A percentile compares a stretch with the other conserved stretches of the same genome.
phyloP scores from a whole-genome alignment of 2,329 filamentous ascomycete species.

The Fusarium protoensiforme region DNA sequence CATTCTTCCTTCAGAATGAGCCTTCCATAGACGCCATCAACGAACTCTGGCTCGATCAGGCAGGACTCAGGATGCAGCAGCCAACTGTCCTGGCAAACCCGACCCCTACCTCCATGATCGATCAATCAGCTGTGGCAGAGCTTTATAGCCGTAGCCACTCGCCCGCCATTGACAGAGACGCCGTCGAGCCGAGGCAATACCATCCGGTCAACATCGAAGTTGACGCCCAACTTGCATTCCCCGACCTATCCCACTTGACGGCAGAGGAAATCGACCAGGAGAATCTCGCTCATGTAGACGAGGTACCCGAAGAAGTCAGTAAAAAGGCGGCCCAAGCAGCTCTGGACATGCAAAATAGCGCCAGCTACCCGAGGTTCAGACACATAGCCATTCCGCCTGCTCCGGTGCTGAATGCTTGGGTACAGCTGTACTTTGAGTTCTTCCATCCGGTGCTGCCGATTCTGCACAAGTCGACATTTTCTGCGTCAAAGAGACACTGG shows the following conservation, averaged over 20 bases:
- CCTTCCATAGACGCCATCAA: neutral
- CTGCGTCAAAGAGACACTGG: conserved; percentile 2
- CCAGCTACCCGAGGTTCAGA: conserved; percentile 1
- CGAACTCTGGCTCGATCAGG: conserved; percentile 1
- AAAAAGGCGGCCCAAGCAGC: neutral
- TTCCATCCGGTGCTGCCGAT: conserved; percentile 5
- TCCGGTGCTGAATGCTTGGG: neutral
- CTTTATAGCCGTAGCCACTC: conserved; percentile 7
- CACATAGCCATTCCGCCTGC: conserved; percentile 1
- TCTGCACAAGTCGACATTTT: conserved; percentile 1
- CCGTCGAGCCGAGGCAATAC: conserved; percentile 2
- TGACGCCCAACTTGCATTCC: conserved; percentile 3
- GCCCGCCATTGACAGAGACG: neutral
- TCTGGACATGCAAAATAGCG: neutral
- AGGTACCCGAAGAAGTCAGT: neutral
- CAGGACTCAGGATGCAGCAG: neutral
- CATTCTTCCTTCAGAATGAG: neutral
- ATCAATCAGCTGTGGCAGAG: conserved; percentile 1
- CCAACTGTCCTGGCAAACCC: neutral
- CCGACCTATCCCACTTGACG: neutral
- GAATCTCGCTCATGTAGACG: conserved; percentile 3
- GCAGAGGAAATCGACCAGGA: conserved; percentile 5
- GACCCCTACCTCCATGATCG: neutral
- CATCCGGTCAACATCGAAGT: neutral
- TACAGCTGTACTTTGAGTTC: conserved; percentile 8